These are phyloP conservation scores for Crithidia mellificae DNA, from an alignment of 208 protist genomes.

Conservation along the genomic window DNA sequence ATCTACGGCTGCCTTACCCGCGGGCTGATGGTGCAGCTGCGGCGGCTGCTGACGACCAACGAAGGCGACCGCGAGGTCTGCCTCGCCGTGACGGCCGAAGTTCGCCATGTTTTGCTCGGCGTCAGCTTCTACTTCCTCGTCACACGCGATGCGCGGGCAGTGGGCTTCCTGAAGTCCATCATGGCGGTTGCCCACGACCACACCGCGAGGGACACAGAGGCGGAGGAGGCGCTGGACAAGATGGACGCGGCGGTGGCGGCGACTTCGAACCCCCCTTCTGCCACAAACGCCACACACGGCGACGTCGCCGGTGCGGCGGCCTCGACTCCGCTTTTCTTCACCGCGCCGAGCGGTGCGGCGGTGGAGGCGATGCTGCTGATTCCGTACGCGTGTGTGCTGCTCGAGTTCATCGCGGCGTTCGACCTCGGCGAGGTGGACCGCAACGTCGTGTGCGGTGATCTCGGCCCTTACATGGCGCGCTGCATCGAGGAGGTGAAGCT, in stretches of 20 bases:
- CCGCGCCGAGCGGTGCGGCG: background rate
- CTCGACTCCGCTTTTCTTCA: slow-evolving; percentile 1
- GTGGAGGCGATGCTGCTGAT: slow-evolving; percentile 39
- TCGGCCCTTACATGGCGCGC: slow-evolving; percentile 8
- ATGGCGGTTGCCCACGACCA: slow-evolving; percentile 22
- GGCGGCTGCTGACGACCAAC: slow-evolving; percentile 14
- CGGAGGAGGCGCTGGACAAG: background rate
- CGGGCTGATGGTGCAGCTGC: slow-evolving; percentile 26
- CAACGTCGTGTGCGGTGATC: slow-evolving; percentile 20
- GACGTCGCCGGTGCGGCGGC: background rate
- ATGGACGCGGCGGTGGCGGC: slow-evolving; percentile 7
- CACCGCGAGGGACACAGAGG: background rate
- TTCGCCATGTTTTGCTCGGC: slow-evolving; percentile 42
- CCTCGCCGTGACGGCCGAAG: slow-evolving; percentile 27
- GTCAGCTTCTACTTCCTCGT: slow-evolving; percentile 43
- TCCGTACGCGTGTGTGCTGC: slow-evolving; percentile 60
- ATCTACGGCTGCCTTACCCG: slow-evolving; percentile 34
- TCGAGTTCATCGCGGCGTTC: slow-evolving; percentile 62
- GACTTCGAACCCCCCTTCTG: too few species aligned
- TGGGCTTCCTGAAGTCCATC: slow-evolving; percentile 30
- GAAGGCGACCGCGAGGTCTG: slow-evolving; percentile 26
- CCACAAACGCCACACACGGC: background rate
- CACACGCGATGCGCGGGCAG: slow-evolving; percentile 35
- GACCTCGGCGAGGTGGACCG: slow-evolving; percentile 21
- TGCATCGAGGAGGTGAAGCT: slow-evolving; percentile 19